phyloP scores from a whole-genome alignment of 129 eudicot species.

The Ambrosia artemisiifolia region DNA sequence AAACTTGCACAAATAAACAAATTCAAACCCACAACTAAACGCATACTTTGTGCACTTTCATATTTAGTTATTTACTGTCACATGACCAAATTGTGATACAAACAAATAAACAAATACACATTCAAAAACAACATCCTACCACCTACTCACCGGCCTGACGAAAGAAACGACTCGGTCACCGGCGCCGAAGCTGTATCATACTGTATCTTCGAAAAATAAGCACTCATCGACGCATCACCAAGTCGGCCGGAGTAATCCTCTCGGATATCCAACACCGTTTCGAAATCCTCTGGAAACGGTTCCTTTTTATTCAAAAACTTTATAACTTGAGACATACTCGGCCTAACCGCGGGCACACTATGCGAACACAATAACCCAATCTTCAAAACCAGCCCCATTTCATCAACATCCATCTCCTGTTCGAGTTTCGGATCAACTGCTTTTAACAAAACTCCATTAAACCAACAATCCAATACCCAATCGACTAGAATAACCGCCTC shows the following conservation, averaged over 20 bases:
- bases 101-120: slow-evolving; percentile 19
- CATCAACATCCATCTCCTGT: background rate
- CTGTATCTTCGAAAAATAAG: slow-evolving; percentile 29
- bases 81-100: background rate
- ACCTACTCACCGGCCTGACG: slow-evolving; percentile 26
- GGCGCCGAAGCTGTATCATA: slow-evolving; percentile 28
- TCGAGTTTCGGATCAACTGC: slow-evolving; percentile 21
- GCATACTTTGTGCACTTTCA: background rate
- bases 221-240: slow-evolving; percentile 19
- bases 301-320: slow-evolving; percentile 22
- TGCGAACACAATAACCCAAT: slow-evolving; percentile 37
- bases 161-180: slow-evolving; percentile 18
- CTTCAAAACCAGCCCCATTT: slow-evolving; percentile 35
- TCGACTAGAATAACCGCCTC: slow-evolving; percentile 36
- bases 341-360: slow-evolving; percentile 29
- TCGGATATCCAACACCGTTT: slow-evolving; percentile 25
- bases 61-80: background rate
- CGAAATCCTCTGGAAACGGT: slow-evolving; percentile 27
- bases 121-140: background rate
- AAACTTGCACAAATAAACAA: background rate
- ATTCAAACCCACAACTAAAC: background rate
- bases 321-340: slow-evolving; percentile 40
- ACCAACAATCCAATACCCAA: slow-evolving; percentile 39
- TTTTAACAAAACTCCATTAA: slow-evolving; percentile 12
- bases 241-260: slow-evolving; percentile 31